Conservation (phyloP, 257 asterid genomes). For the Solanum gandarillasii region DNA sequence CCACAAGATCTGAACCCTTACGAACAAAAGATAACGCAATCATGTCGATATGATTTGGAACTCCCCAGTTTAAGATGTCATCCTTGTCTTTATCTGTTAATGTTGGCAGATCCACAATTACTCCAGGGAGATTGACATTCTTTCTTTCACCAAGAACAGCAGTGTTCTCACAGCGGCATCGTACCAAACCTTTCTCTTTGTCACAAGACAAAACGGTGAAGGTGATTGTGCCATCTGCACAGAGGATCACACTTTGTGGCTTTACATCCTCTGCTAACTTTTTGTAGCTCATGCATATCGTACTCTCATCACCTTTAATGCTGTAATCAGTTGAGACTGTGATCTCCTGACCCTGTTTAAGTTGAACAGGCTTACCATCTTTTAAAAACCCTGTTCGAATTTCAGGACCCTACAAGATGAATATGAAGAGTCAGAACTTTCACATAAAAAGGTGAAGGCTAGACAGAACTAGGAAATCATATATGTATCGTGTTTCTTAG, state of each 20-base stretch:
- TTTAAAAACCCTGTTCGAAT: conserved; percentile 59
- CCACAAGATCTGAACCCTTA: conserved; percentile 55
- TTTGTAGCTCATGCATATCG: conserved; percentile 62
- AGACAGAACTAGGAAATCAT: neutral
- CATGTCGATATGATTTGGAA: conserved; percentile 61
- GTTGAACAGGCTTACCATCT: conserved; percentile 50
- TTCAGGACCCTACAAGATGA: conserved; percentile 47
- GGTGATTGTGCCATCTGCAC: conserved; percentile 64
- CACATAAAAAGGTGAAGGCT: neutral
- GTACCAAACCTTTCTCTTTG: conserved; percentile 37
- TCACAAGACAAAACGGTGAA: conserved; percentile 46
- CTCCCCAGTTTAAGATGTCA: conserved; percentile 62
- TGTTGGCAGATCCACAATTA: conserved; percentile 61
- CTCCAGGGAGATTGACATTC: conserved; percentile 73
- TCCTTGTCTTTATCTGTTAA: conserved; percentile 66
- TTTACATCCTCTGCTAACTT: conserved; percentile 49
- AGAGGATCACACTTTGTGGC: conserved; percentile 48
- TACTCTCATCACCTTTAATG: conserved; percentile 47
- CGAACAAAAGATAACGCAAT: conserved; percentile 71
- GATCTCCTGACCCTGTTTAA: conserved; percentile 58
- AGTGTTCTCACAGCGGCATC: conserved; percentile 54
- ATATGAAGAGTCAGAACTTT: neutral
- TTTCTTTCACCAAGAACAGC: conserved; percentile 63
- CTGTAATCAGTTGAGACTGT: conserved; percentile 51
- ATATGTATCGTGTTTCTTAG: neutral